Percentiles rank a stretch among this genome's conserved stretches.
These are phyloP conservation scores for Aureobasidium subglaciale DNA, from an alignment of 2,329 filamentous ascomycete species.

Conservation along the genomic window DNA sequence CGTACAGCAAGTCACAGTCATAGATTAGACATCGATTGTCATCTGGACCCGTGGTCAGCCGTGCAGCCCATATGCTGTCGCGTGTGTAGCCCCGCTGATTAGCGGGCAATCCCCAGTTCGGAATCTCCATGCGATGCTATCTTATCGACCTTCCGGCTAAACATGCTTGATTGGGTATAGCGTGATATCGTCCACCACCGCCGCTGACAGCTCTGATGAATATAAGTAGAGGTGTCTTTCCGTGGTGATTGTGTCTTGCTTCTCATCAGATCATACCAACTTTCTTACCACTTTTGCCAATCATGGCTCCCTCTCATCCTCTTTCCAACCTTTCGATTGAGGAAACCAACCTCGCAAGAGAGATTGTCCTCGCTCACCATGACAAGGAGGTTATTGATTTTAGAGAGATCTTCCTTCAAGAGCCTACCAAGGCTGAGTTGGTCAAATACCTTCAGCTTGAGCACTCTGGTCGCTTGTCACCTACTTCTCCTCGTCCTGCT, in stretches of 20 bases:
- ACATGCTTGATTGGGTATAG: conserved; percentile 1
- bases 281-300: neutral
- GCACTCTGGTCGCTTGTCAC: conserved; percentile 20
- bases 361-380: conserved; percentile 21
- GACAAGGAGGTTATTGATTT: conserved; percentile 22
- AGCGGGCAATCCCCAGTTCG: neutral
- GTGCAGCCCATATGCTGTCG: neutral
- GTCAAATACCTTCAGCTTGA: conserved; percentile 28
- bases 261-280: neutral
- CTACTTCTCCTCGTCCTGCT: conserved; percentile 24
- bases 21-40: neutral
- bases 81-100: neutral
- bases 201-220: neutral
- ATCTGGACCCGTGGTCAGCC: neutral
- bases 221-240: neutral
- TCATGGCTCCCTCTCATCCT: conserved; percentile 17
- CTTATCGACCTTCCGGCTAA: neutral
- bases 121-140: neutral
- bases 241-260: neutral
- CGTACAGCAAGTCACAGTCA: neutral
- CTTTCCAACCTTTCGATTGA: conserved; percentile 19
- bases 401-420: conserved; percentile 27
- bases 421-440: conserved; percentile 28
- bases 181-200: neutral
- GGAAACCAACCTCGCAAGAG: conserved; percentile 21